Base-by-base conservation (phyloP, 2,329 filamentous ascomycete genomes). In the Colletotrichum liaoningense region DNA sequence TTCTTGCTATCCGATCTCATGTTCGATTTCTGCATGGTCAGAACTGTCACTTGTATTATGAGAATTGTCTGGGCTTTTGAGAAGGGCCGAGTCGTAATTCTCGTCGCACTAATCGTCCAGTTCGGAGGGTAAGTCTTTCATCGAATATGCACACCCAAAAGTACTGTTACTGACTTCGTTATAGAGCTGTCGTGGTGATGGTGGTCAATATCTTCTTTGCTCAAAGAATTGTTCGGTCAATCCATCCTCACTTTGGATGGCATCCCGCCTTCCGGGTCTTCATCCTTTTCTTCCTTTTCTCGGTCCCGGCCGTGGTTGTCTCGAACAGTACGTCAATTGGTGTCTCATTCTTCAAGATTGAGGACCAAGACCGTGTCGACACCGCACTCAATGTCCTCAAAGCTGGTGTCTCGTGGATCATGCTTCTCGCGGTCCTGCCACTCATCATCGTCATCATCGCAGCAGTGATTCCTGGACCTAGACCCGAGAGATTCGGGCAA, bases 1-100 rank as follows among this genome's bases (percentile, higher is more conserved):
- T 85, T 85, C 67, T 52, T 83, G 42, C 76, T 84, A 3, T 84
- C 82, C 1, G 79, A 77, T 59, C 77, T 81, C n/a, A 74, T 84
- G 56, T 84, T 84, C 69, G 82, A 81, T 59, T 82, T 85, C 52
- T 83, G 79, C 67, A 80, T 83, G 79, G 79, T 82, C 5, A 77
- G 83, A 2, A 77, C 79, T 35, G 65, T 79, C 5, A 82, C 81
- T 0, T 80, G 82, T 56, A 75, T 78, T 38, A 79, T 84, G 71
- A 79, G 83, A 16, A 83, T 84, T 58, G 76, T 76, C 6, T 84
- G 81, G 82, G 79, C 82, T 0, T 78, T 79, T 38, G 69, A 73
- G 24, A 73, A 76, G 57, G 52, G 77, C 52, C 59, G 78, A 38
- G 67, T 78, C 2, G 75, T 84, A 14, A 77, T 81, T 28, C 79